These are phyloP conservation scores for Hebeloma cylindrosporum DNA, from an alignment of 768 basidiomycete genomes.

Conservation along the genomic window DNA sequence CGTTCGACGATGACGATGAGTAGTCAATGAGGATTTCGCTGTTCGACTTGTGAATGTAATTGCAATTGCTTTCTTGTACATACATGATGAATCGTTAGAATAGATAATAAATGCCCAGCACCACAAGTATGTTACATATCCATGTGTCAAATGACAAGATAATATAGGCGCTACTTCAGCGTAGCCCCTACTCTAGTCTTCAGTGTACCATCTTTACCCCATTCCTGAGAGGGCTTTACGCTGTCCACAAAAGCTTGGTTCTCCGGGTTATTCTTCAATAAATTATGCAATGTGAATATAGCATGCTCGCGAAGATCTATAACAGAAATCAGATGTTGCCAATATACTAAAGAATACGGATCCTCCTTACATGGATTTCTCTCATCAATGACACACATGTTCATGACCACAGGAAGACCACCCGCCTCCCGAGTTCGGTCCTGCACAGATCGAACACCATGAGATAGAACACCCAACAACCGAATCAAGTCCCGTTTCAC, in stretches of 20 bases:
- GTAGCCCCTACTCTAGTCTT: conserved; percentile 36
- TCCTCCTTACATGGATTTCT: conserved; percentile 82
- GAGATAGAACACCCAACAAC: conserved; percentile 75
- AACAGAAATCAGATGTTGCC: conserved; percentile 13
- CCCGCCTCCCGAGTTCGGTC: conserved; percentile 69
- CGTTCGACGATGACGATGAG: conserved; percentile 60
- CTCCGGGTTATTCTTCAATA: conserved; percentile 72
- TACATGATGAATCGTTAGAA: conserved; percentile 1
- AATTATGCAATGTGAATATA: conserved; percentile 77
- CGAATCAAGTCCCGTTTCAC: conserved; percentile 91
- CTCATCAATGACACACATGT: conserved; percentile 88
- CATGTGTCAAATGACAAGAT: not conserved
- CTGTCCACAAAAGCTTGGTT: conserved; percentile 81
- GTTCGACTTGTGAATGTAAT: conserved; percentile 1
- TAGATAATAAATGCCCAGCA: conserved; percentile 3
- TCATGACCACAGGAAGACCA: conserved; percentile 82
- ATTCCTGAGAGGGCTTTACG: conserved; percentile 61
- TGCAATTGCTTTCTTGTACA: conserved; percentile 7
- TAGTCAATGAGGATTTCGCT: conserved; percentile 9
- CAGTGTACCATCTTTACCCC: conserved; percentile 58
- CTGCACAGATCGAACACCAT: conserved; percentile 64
- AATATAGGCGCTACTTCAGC: conserved; percentile 25
- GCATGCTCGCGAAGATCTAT: conserved; percentile 91
- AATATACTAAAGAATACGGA: conserved; percentile 11
- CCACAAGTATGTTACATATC: conserved; percentile 2